Base-by-base conservation (phyloP, 371 early-diverging fungal species). In the Lichtheimia corymbifera region DNA sequence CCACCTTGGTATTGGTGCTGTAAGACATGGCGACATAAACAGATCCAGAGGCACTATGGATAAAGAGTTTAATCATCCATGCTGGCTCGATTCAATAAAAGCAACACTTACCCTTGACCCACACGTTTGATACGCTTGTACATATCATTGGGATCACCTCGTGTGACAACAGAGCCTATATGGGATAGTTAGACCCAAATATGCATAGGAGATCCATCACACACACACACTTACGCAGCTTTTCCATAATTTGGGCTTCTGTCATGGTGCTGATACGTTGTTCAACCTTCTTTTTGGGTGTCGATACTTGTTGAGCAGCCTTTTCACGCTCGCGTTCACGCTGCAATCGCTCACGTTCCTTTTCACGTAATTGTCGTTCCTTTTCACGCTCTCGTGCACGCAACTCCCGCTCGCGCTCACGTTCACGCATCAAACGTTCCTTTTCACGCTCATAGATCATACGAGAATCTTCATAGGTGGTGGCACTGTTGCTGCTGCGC, bases 61-160 rank as follows among this genome's bases (percentile, higher is more conserved):
- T 11, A 35, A 2, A 35, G 5, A 11, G 2, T 22, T 0, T 9
- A 14, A 22, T 35, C n/a, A 35, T 6, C 2, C 35, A 35, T 35
- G 11, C 1, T 9, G 11, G 11, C 35, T 35, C 2, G 35, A 35
- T 1, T 22, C 22, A 22, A 35, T 4, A 28, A 28, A 28, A 28
- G 7, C 28, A 35, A 2, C 40, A 53, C 74, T 68, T 82, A 90
- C 89, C 96, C 98, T 84, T 98, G 97, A 11, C 98, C 98, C 60
- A 98, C 91, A 72, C 96, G 94, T 75, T 93, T 92, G 59, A 92
- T 71, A 67, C 93, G 93, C 66, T 88, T 84, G 81, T 97, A 98
- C 45, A 91, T 73, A 4, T 73, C 71, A 55, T 87, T 88, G 20
- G 97, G 97, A 74, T 98, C 97, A 12, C 90, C 93, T 5, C 83